Conservation (phyloP, 78 protist genomes). For the Polysphondylium violaceum region DNA sequence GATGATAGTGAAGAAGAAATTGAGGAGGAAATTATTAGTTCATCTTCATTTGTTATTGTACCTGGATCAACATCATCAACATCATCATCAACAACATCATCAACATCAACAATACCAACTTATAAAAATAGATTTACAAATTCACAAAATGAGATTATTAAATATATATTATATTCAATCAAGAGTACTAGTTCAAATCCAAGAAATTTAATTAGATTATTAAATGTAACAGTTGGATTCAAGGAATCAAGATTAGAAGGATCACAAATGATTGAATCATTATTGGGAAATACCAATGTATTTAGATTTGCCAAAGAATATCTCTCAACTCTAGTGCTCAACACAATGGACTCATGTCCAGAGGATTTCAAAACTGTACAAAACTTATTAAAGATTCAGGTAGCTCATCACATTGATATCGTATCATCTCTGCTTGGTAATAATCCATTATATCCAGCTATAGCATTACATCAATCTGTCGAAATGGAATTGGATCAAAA, state of each 20-base stretch:
- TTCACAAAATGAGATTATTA: conserved; percentile 29
- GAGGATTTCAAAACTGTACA: conserved; percentile 60
- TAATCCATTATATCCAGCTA: conserved; percentile 32
- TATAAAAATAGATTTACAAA: conserved; percentile 29
- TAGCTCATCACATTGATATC: conserved; percentile 34
- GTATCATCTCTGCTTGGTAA: conserved; percentile 30
- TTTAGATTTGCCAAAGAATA: conserved; percentile 67
- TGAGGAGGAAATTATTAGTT: conserved; percentile 41
- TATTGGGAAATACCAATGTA: conserved; percentile 40
- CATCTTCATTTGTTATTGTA: background rate
- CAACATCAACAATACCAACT: background rate
- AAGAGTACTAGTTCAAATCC: conserved; percentile 19
- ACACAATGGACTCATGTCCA: conserved; percentile 12
- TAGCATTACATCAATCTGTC: conserved; percentile 61
- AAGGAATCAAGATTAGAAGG: conserved; percentile 78
- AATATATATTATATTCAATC: conserved; percentile 39
- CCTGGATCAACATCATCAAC: background rate
- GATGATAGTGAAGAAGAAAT: conserved; percentile 7
- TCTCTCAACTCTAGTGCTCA: background rate
- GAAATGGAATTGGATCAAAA: conserved; percentile 35
- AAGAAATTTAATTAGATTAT: conserved; percentile 39
- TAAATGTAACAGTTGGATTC: conserved; percentile 55
- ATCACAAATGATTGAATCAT: conserved; percentile 33
- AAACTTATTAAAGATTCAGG: conserved; percentile 29
- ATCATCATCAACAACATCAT: background rate